Evolutionary conservation across 2,329 filamentous ascomycete species (phyloP).

Genomic region (Fusarium odoratissimum): DNA sequence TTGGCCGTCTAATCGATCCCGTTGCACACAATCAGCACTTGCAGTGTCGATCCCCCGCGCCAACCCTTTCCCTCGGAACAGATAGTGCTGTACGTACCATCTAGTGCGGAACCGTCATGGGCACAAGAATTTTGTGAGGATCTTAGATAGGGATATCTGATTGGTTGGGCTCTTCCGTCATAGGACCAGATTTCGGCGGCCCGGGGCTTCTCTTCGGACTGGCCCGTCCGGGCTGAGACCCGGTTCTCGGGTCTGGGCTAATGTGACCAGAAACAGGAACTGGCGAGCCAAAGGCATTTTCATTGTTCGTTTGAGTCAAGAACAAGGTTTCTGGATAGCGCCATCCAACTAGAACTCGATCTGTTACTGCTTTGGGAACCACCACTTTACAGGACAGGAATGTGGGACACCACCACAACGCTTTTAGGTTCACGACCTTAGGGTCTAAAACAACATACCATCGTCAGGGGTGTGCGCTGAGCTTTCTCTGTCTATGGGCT

Average conservation of each 20-base stretch:
- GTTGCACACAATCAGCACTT: conserved; percentile 15
- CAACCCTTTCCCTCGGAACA: conserved; percentile 20
- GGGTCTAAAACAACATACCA: conserved; percentile 11
- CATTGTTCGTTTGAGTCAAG: conserved; percentile 1
- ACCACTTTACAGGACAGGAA: conserved; percentile 24
- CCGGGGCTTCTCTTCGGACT: conserved; percentile 13
- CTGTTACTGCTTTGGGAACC: conserved; percentile 15
- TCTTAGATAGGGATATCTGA: background rate
- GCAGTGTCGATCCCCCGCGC: conserved; percentile 39
- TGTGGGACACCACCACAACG: conserved; percentile 27
- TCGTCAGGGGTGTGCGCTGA: background rate
- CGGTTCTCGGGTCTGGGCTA: conserved; percentile 9
- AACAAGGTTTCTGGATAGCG: conserved; percentile 9
- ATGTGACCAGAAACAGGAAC: background rate
- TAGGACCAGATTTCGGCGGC: conserved; percentile 6
- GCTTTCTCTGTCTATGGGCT: background rate
- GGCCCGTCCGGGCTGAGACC: conserved; percentile 29
- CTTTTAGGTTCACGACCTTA: conserved; percentile 3
- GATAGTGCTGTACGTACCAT: background rate
- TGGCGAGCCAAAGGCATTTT: background rate
- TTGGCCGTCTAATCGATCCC: background rate
- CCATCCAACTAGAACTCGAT: background rate
- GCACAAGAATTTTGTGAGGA: background rate
- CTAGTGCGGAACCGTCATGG: background rate
- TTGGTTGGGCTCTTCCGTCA: background rate